Base-by-base conservation (phyloP, 2,329 filamentous ascomycete genomes). In the Clonostachys sp. region DNA sequence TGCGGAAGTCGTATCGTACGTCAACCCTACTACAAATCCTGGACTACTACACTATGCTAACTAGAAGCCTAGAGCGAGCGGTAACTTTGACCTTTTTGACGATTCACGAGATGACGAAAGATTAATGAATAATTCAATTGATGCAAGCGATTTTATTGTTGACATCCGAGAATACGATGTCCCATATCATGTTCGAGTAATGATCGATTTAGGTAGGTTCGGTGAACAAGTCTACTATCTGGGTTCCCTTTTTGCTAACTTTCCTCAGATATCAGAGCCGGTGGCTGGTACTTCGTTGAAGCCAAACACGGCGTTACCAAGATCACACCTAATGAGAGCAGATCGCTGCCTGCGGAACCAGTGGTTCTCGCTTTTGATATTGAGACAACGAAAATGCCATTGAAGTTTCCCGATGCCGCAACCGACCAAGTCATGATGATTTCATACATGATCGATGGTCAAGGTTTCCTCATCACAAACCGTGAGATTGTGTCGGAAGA, bases 351-450 rank as follows among this genome's bases (percentile, higher is more conserved):
- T 67, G 91, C 95, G 18, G 94, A 99, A 60, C 94, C 94, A 1
- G 89, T 97, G n/a, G 89, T 99, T 17, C 87, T 99, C 79, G 94
- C 94, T n/a, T 99, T 86, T 69, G 94, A 99, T 83, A 99, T 99
- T 61, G 94, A 99, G 69, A 99, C 94, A 3, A 92, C 89, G 6
- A 99, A 99, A 62, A 75, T 94, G 14, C 94, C 95, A 2, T 75
- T 99, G 47, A 99, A 99, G 66, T 99, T 99, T 57, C 95, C 94
- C 24, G 95, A 99, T 62, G 86, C 94, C 2, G 81, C 91, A 5
- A 86, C 96, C 53, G 94, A 99, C 69, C 92, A 96, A 64, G 87
- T 99, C 61, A 99, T 99, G 91, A 99, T 99, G 94, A 92, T 99
- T 65, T 99, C 95, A 34, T 99, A 99, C 73, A 99, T 99, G 95